Evolutionary conservation across 1,284 basidiomycete genomes (phyloP).

Genomic region (Porogramme epimiltina): DNA sequence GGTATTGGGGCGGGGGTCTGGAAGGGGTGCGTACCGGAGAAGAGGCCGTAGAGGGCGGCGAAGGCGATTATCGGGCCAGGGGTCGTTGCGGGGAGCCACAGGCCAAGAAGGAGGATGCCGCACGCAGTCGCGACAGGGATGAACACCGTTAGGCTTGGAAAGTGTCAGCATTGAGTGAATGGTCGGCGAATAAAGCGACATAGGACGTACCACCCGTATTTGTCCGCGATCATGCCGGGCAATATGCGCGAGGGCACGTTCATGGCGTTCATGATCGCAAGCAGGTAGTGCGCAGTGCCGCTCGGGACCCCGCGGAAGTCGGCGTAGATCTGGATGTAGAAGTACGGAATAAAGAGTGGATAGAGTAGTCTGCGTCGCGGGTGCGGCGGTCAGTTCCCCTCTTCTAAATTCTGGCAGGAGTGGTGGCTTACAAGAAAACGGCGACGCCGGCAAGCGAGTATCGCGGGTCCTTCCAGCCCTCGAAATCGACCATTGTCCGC

Average conservation of each 20-base stretch:
- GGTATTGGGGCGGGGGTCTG: neutral
- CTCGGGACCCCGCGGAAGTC: constrained; percentile 36
- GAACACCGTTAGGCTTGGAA: constrained; percentile 57
- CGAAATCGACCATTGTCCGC: constrained; percentile 30
- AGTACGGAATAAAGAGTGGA: constrained; percentile 64
- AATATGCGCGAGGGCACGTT: constrained; percentile 57
- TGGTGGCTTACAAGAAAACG: constrained; percentile 31
- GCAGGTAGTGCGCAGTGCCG: constrained; percentile 45
- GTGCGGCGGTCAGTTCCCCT: too few species aligned
- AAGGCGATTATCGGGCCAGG: constrained; percentile 48
- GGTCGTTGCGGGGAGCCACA: constrained; percentile 52
- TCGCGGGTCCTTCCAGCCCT: constrained; percentile 32
- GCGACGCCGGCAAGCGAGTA: constrained; percentile 31
- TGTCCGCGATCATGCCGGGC: constrained; percentile 62
- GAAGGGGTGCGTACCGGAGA: too few species aligned
- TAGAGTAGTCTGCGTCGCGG: constrained; percentile 27
- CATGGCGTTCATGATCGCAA: constrained; percentile 64
- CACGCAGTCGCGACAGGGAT: constrained; percentile 56
- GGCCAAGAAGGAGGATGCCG: constrained; percentile 50
- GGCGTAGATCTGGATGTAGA: constrained; percentile 61
- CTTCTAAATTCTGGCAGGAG: too few species aligned
- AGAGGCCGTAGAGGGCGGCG: constrained; percentile 55
- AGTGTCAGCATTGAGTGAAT: too few species aligned
- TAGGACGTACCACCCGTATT: constrained; percentile 44
- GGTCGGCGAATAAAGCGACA: too few species aligned